Percentiles rank a stretch among this genome's conserved stretches.
Conservation (phyloP, 2,329 filamentous ascomycete genomes). For the Coniosporium tulheliwenetii region DNA sequence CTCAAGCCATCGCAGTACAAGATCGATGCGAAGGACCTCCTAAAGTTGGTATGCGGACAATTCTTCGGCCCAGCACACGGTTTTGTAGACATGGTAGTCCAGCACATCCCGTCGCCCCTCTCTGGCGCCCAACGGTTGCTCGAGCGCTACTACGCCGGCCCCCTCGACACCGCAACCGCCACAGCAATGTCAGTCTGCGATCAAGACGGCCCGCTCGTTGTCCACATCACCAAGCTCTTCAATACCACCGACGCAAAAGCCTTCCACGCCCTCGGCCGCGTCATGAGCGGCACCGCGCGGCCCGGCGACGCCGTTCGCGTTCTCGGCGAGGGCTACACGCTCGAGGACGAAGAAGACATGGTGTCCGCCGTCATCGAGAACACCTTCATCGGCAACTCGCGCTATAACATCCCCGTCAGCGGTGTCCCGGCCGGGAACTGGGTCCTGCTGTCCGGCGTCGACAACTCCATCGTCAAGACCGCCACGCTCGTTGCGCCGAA, state of each 20-base stretch:
- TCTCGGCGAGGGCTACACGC: constrained; percentile 84
- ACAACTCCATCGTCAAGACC: constrained; percentile 97
- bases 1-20: constrained; percentile 90
- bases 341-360: constrained; percentile 98
- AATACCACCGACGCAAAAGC: constrained; percentile 78
- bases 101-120: constrained; percentile 75
- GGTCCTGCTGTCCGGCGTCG: constrained; percentile 80
- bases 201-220: constrained; percentile 77
- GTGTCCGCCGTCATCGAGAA: constrained; percentile 67
- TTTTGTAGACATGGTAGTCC: constrained; percentile 89
- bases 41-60: constrained; percentile 82
- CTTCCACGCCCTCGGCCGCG: constrained; percentile 80
- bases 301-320: constrained; percentile 76
- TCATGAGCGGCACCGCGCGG: constrained; percentile 79
- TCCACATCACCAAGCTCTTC: constrained; percentile 88
- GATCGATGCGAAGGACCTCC: constrained; percentile 72
- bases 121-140: constrained; percentile 63
- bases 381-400: constrained; percentile 80
- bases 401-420: constrained; percentile 83
- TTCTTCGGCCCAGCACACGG: constrained; percentile 85
- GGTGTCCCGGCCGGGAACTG: constrained; percentile 89
- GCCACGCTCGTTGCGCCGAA: constrained; percentile 74
- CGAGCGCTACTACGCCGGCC: constrained; percentile 83
- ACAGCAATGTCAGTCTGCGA: constrained; percentile 69
- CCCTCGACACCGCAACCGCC: constrained; percentile 66